A percentile compares a stretch with the other conserved stretches of the same genome.
Conservation (phyloP, 164 flowering plant species). For the grape (Vitis vinifera) region ASM3070453v1 NC_081808.1:22749501-22750000, state of each 20-base stretch:
- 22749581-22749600: constrained; percentile 99
- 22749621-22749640: constrained; percentile 80
- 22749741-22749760: constrained; percentile 88
- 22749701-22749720: constrained; percentile 98
- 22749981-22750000: too few relatives aligned
- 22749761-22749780: constrained; percentile 92
- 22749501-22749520: constrained; percentile 95
- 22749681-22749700: constrained; percentile 90
- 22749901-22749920: too few relatives aligned
- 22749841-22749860: too few relatives aligned
- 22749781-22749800: background rate
- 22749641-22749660: constrained; percentile 97
- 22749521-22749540: constrained; percentile 96
- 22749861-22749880: too few relatives aligned
- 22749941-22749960: too few relatives aligned
- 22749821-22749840: too few relatives aligned
- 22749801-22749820: background rate
- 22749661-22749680: constrained; percentile 98
- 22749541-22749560: constrained; percentile 83
- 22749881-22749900: too few relatives aligned
- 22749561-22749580: constrained; percentile 99
- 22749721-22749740: constrained; percentile 96
- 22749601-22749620: constrained; percentile 98
- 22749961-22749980: too few relatives aligned
- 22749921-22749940: too few relatives aligned